A percentile compares a stretch with the other conserved stretches of the same genome.
phyloP scores from a whole-genome alignment of 2,329 filamentous ascomycete species.

The Fusarium sp. region DNA sequence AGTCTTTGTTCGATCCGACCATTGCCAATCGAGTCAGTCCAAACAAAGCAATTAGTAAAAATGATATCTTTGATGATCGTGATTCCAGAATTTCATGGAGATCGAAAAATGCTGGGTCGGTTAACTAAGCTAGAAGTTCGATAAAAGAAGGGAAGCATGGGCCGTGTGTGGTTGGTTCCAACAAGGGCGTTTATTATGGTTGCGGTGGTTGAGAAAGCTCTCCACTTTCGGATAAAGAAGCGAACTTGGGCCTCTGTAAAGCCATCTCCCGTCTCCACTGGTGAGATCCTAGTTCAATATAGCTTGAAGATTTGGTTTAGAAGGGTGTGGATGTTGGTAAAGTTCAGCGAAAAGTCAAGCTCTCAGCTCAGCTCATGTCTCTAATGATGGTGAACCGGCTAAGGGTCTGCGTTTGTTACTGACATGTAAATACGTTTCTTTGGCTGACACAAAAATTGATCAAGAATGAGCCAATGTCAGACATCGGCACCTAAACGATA shows the following conservation, averaged over 20 bases:
- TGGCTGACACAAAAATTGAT: neutral
- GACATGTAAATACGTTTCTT: neutral
- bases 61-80: neutral
- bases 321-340: neutral
- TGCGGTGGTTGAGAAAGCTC: neutral
- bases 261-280: neutral
- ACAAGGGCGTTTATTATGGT: constrained; percentile 3
- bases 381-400: neutral
- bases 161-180: constrained; percentile 3
- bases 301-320: constrained; percentile 19
- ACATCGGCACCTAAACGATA: constrained; percentile 5
- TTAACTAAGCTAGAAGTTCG: constrained; percentile 2
- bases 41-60: neutral
- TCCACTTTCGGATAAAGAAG: constrained; percentile 10
- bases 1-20: neutral
- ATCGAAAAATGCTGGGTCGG: constrained; percentile 3
- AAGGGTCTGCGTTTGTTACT: constrained; percentile 7
- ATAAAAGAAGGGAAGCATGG: constrained; percentile 1
- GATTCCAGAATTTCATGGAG: constrained; percentile 1
- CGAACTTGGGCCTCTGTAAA: neutral
- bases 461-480: neutral
- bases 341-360: neutral
- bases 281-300: constrained; percentile 25
- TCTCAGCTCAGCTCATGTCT: neutral
- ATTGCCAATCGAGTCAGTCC: neutral